phyloP scores from a whole-genome alignment of 1,284 basidiomycete species.

The Caloboletus firmus region DNA sequence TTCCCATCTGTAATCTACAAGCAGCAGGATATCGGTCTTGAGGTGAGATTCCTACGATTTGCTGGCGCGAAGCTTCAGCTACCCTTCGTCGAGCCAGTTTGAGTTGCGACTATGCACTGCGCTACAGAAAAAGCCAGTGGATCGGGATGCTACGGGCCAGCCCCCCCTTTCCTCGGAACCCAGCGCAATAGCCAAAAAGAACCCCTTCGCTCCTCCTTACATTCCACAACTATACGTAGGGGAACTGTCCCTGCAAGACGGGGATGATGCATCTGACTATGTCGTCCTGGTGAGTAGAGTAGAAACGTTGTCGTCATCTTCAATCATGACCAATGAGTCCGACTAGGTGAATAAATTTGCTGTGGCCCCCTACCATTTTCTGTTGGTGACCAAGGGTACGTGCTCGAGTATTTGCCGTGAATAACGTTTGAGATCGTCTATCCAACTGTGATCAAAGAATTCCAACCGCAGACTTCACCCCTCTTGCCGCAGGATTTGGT shows the following conservation, averaged over 20 bases:
- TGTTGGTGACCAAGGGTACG: conserved; percentile 77
- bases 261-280: conserved; percentile 63
- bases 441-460: conserved; percentile 47
- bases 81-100: conserved; percentile 51
- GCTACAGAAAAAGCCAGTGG: conserved; percentile 69
- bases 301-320: background rate
- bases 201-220: conserved; percentile 85
- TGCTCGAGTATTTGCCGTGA: background rate
- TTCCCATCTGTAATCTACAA: conserved; percentile 69
- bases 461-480: conserved; percentile 73
- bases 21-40: conserved; percentile 58
- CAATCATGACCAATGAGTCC: background rate
- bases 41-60: conserved; percentile 45
- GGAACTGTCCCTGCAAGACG: conserved; percentile 55
- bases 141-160: conserved; percentile 44
- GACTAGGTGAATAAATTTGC: conserved; percentile 80
- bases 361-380: conserved; percentile 79
- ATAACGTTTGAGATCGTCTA: background rate
- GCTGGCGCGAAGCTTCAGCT: background rate
- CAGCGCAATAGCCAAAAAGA: conserved; percentile 40
- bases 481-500: conserved; percentile 76
- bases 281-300: conserved; percentile 64
- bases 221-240: conserved; percentile 71
- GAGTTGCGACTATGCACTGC: conserved; percentile 81
- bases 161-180: conserved; percentile 27